These are phyloP conservation scores for Mycena kentingensis DNA, from an alignment of 768 basidiomycete genomes.

Conservation along the genomic window DNA sequence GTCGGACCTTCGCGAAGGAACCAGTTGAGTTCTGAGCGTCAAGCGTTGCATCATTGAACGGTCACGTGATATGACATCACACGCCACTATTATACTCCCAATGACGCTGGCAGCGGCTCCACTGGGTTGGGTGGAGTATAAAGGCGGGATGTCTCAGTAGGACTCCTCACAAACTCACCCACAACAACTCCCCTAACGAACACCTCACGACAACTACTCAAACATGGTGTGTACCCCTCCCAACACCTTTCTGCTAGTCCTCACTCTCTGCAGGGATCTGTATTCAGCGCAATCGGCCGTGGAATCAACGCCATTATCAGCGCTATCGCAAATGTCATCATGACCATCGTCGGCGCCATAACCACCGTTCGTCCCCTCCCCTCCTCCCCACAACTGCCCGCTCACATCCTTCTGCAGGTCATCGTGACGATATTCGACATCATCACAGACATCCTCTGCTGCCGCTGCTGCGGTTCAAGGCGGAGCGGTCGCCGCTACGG, in stretches of 20 bases:
- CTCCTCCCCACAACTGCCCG: neutral
- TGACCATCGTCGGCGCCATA: constrained; percentile 61
- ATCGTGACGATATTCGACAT: constrained; percentile 66
- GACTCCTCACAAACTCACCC: too few relatives aligned
- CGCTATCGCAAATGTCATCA: constrained; percentile 59
- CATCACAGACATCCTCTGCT: constrained; percentile 57
- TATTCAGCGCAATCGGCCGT: constrained; percentile 65
- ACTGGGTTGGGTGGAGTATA: too few relatives aligned
- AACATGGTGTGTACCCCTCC: neutral
- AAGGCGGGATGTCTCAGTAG: too few relatives aligned
- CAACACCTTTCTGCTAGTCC: neutral
- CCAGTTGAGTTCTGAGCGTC: too few relatives aligned
- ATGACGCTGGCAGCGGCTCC: too few relatives aligned
- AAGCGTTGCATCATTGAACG: too few relatives aligned
- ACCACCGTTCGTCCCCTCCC: constrained; percentile 48
- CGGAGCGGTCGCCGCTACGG: too few relatives aligned
- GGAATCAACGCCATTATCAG: constrained; percentile 62
- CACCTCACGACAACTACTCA: too few relatives aligned
- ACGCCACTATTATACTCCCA: too few relatives aligned
- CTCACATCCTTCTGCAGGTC: constrained; percentile 40
- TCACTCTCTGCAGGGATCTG: constrained; percentile 48
- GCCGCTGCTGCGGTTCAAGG: constrained; percentile 47
- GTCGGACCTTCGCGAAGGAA: too few relatives aligned
- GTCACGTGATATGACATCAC: too few relatives aligned
- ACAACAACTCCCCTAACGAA: too few relatives aligned